These are phyloP conservation scores for Coemansia sp. DNA, from an alignment of 192 early-diverging fungal genomes.

Conservation along the genomic window DNA sequence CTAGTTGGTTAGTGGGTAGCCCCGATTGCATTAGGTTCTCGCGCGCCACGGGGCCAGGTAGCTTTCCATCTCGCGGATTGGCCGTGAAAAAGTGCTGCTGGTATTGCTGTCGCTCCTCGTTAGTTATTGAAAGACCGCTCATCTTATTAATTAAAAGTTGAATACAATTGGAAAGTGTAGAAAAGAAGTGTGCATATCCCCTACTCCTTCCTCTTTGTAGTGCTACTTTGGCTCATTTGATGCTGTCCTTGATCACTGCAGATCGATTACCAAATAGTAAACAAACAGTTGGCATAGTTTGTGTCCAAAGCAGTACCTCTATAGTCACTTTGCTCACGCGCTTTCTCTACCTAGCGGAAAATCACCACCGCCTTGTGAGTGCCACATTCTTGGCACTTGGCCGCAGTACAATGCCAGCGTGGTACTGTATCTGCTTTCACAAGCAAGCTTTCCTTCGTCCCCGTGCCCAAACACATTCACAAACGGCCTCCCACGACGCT, in stretches of 20 bases:
- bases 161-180: background rate
- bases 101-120: slow-evolving; percentile 37
- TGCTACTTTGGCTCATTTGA: background rate
- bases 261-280: background rate
- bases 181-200: background rate
- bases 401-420: background rate
- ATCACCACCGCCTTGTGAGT: background rate
- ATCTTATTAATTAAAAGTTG: slow-evolving; percentile 12
- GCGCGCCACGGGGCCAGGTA: slow-evolving; percentile 44
- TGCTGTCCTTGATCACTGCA: background rate
- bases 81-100: slow-evolving; percentile 52
- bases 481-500: background rate
- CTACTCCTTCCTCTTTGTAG: slow-evolving; percentile 2
- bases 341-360: background rate
- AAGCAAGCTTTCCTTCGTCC: background rate
- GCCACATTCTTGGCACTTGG: background rate
- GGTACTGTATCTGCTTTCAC: background rate
- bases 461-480: background rate
- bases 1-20: slow-evolving; percentile 49
- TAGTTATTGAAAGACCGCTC: slow-evolving; percentile 35
- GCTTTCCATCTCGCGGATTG: slow-evolving; percentile 42
- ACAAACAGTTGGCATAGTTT: too few species aligned
- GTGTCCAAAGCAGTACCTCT: too few species aligned
- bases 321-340: background rate
- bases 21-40: slow-evolving; percentile 53